These are phyloP conservation scores for Nicotiana paniculata DNA, from an alignment of 257 asterid species.

Conservation along the genomic window DNA sequence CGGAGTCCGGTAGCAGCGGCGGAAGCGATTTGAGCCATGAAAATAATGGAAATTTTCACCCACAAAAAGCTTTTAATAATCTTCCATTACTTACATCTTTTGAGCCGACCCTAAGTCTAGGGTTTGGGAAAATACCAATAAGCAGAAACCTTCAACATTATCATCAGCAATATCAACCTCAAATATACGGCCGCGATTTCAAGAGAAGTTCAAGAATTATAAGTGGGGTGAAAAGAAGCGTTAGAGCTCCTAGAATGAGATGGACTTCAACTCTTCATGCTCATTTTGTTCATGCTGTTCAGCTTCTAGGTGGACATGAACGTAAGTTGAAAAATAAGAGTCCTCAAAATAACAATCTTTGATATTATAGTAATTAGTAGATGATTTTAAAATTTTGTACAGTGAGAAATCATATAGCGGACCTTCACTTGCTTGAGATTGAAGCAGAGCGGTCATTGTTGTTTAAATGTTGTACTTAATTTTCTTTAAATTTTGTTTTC, in stretches of 20 bases:
- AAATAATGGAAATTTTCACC: constrained; percentile 16
- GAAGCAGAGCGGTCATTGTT: not conserved
- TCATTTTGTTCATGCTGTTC: constrained; percentile 82
- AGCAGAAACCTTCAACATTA: not conserved
- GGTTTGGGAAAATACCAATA: constrained; percentile 25
- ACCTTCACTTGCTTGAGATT: not conserved
- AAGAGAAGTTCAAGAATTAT: constrained; percentile 44
- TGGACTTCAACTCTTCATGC: constrained; percentile 92
- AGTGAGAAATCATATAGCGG: not conserved
- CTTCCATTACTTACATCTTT: not conserved
- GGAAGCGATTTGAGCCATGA: constrained; percentile 69
- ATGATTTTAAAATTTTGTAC: not conserved
- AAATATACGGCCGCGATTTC: constrained; percentile 37
- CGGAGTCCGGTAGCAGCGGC: constrained; percentile 61
- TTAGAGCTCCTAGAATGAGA: constrained; percentile 83
- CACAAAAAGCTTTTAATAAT: not conserved
- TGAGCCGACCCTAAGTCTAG: constrained; percentile 45
- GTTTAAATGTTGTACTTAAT: not conserved
- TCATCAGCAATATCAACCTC: constrained; percentile 29
- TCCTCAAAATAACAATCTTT: not conserved
- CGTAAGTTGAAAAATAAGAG: constrained; percentile 25
- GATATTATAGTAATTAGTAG: not conserved
- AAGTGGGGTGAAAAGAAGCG: constrained; percentile 35
- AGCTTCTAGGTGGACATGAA: constrained; percentile 90
- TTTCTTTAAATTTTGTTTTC: not conserved